Percentiles rank a stretch among this genome's conserved stretches.
Evolutionary conservation across 2,329 filamentous ascomycete species (phyloP).

Genomic region (Talaromyces sp.): DNA sequence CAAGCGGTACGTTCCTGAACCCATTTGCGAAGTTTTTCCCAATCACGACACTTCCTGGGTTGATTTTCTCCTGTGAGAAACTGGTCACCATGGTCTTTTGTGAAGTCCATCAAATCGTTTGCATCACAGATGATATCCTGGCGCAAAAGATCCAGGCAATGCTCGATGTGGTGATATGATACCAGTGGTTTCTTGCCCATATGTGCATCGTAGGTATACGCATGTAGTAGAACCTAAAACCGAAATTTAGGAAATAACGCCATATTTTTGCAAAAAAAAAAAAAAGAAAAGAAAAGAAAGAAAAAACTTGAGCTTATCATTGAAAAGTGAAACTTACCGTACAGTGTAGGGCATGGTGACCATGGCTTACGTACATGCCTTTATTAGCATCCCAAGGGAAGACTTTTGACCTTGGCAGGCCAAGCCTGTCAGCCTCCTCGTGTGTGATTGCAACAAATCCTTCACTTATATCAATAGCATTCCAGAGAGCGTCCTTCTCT

Average conservation of each 20-base stretch:
- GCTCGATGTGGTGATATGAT: conserved; percentile 10
- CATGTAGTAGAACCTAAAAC: conserved; percentile 8
- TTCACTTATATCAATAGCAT: conserved; percentile 12
- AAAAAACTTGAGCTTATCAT: not conserved
- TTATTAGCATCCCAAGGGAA: conserved; percentile 13
- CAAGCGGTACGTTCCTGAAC: conserved; percentile 5
- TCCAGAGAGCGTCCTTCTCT: conserved; percentile 13
- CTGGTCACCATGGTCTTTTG: not conserved
- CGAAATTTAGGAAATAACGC: not conserved
- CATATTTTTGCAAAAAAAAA: not conserved
- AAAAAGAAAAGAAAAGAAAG: not conserved
- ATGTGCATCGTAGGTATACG: conserved; percentile 10
- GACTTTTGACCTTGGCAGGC: conserved; percentile 1
- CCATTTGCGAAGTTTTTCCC: conserved; percentile 4
- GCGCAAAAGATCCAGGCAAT: conserved; percentile 11
- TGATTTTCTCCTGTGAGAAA: not conserved
- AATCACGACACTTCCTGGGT: conserved; percentile 7
- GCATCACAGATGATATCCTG: conserved; percentile 9
- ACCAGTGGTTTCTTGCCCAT: conserved; percentile 5
- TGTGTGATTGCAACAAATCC: conserved; percentile 10
- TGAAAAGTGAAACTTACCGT: not conserved
- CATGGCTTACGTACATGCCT: conserved; percentile 13
- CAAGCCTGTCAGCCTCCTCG: conserved; percentile 8
- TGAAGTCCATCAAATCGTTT: conserved; percentile 3
- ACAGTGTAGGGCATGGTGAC: conserved; percentile 10